phyloP scores from a whole-genome alignment of 495 filamentous ascomycete species.

The Aspergillus ostianus region DNA sequence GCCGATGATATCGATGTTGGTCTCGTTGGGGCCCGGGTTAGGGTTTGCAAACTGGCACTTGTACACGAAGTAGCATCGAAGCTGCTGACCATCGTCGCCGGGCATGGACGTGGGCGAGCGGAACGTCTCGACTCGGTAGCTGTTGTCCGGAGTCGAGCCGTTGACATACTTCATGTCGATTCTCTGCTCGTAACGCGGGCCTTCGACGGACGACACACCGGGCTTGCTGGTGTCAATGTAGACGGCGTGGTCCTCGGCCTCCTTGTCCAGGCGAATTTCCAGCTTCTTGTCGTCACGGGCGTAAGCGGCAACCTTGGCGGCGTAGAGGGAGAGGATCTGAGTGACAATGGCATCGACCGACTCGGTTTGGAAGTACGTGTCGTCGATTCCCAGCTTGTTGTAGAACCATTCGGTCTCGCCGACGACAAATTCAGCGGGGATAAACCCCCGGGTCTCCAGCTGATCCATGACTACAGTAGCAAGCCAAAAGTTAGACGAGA shows the following conservation, averaged over 20 bases:
- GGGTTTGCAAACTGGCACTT: conserved; percentile 87
- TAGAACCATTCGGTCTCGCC: conserved; percentile 95
- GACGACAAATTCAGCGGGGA: conserved; percentile 78
- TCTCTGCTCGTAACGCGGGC: conserved; percentile 87
- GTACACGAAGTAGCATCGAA: conserved; percentile 98
- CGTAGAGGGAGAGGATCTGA: conserved; percentile 93
- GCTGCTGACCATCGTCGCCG: conserved; percentile 69
- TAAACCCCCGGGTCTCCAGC: conserved; percentile 77
- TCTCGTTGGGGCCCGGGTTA: conserved; percentile 68
- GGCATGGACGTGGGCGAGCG: conserved; percentile 73
- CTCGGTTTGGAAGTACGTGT: conserved; percentile 98
- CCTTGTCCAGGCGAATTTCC: conserved; percentile 94
- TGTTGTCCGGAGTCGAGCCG: conserved; percentile 57
- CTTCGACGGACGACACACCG: conserved; percentile 68
- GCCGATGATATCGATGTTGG: conserved; percentile 83
- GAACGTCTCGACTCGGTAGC: conserved; percentile 95
- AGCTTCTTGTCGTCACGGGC: conserved; percentile 90
- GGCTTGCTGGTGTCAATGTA: conserved; percentile 97
- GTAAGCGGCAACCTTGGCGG: conserved; percentile 93
- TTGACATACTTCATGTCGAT: conserved; percentile 96
- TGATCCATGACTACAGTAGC: conserved; percentile 62
- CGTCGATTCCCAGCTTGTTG: conserved; percentile 93
- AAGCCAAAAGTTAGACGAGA: not conserved
- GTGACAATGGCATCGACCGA: conserved; percentile 82
- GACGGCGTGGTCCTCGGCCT: conserved; percentile 90